Evolutionary conservation across 2,329 filamentous ascomycete genomes (phyloP).

Genomic region (Chaetomiaceae sp.): DNA sequence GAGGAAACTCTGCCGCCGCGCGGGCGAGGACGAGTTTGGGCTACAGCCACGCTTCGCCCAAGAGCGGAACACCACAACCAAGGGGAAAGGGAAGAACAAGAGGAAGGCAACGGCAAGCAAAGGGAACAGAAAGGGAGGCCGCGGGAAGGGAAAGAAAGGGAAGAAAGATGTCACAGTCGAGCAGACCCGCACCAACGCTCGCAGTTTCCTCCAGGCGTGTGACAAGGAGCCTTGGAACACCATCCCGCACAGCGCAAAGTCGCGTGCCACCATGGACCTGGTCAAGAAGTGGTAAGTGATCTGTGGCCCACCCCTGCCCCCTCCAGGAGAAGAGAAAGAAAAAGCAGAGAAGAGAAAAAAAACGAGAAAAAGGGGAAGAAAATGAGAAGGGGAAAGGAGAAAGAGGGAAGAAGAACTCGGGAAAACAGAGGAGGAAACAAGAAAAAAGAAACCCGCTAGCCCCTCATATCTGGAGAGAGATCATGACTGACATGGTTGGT

Average conservation of each 20-base stretch:
- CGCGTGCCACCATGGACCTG: conserved; percentile 9
- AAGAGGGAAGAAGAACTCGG: no score
- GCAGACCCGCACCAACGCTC: neutral
- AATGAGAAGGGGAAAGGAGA: no score
- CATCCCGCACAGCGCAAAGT: conserved; percentile 17
- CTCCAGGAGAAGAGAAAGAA: no score
- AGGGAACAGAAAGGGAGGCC: neutral
- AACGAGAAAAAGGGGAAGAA: no score
- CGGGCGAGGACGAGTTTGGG: conserved; percentile 16
- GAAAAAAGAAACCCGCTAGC: no score
- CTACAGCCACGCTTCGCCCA: conserved; percentile 4
- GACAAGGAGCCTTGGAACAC: conserved; percentile 15
- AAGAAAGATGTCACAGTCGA: neutral
- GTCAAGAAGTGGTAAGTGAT: conserved; percentile 3
- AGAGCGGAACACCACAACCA: neutral
- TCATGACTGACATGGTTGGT: neutral
- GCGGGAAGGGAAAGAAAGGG: neutral
- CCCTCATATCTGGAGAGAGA: no score
- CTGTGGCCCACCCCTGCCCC: no score
- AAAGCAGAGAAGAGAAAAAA: no score
- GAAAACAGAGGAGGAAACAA: no score
- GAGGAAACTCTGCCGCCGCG: neutral
- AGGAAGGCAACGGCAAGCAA: neutral
- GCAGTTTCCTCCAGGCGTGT: conserved; percentile 1
- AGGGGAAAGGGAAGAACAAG: neutral